Evolutionary conservation across 1,284 basidiomycete genomes (phyloP).

Genomic region (Tilletia walkeri): DNA sequence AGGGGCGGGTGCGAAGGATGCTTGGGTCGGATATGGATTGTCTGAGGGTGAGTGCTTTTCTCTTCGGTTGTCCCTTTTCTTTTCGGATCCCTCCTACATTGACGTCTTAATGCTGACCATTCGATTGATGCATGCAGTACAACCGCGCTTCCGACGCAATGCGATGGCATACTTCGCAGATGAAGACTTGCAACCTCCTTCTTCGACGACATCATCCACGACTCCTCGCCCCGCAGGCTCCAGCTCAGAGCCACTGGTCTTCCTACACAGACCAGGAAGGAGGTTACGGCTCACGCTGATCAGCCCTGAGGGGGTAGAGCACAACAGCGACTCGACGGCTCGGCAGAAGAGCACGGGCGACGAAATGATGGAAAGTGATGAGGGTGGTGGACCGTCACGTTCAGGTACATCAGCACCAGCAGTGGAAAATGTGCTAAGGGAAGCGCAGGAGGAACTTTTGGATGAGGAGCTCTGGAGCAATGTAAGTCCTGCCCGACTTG

Average conservation of each 20-base stretch:
- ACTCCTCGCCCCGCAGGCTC: too few relatives aligned
- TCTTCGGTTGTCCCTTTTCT: too few relatives aligned
- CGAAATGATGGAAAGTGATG: neutral
- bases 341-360: neutral
- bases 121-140: neutral
- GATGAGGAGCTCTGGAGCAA: conserved; percentile 15
- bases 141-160: neutral
- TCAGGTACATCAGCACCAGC: too few relatives aligned
- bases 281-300: neutral
- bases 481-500: neutral
- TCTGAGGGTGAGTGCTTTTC: conserved; percentile 6
- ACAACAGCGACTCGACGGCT: neutral
- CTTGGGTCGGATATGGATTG: conserved; percentile 10
- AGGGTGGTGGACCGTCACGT: neutral
- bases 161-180: conserved; percentile 14
- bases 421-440: neutral
- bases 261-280: neutral
- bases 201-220: too few relatives aligned
- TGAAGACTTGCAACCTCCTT: neutral
- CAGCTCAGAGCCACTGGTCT: neutral
- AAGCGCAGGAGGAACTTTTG: conserved; percentile 9
- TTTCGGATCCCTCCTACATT: neutral
- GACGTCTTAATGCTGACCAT: neutral
- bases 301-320: neutral
- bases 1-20: conserved; percentile 14